phyloP scores from a whole-genome alignment of 2,329 filamentous ascomycete species.

The Endocalyx cinctus region DNA sequence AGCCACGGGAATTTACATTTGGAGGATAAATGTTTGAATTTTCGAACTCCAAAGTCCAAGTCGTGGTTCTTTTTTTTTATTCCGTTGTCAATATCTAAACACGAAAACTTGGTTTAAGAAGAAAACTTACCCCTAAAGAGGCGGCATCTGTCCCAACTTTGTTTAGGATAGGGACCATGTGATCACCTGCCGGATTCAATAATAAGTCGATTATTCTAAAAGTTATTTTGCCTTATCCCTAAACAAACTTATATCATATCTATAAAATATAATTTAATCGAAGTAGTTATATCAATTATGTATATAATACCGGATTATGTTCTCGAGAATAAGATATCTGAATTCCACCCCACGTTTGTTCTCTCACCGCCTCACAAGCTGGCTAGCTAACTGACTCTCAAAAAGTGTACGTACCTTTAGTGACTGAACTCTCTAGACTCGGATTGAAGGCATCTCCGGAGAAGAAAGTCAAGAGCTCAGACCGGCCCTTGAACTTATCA shows the following conservation, averaged over 20 bases:
- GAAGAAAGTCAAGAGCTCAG: slow-evolving; percentile 72
- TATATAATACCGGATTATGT: too few relatives aligned
- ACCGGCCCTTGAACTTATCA: slow-evolving; percentile 55
- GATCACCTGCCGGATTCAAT: slow-evolving; percentile 47
- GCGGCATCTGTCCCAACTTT: slow-evolving; percentile 70
- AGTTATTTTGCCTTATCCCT: not conserved
- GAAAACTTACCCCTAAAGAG: slow-evolving; percentile 67
- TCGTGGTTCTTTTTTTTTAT: slow-evolving; percentile 81
- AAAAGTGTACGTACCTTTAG: slow-evolving; percentile 62
- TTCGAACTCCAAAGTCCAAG: slow-evolving; percentile 82
- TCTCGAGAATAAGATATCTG: too few relatives aligned
- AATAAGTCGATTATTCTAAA: slow-evolving; percentile 5
- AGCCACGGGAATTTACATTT: slow-evolving; percentile 88
- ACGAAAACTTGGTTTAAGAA: slow-evolving; percentile 1
- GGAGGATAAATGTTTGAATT: slow-evolving; percentile 67
- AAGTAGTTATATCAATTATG: too few relatives aligned
- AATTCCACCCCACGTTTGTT: too few relatives aligned
- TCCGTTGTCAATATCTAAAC: too few relatives aligned
- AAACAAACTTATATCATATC: not conserved
- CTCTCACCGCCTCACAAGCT: too few relatives aligned
- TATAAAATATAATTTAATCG: not conserved
- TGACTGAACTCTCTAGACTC: slow-evolving; percentile 81
- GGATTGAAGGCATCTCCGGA: slow-evolving; percentile 93
- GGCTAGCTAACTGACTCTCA: too few relatives aligned
- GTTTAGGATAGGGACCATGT: slow-evolving; percentile 87